Percentiles rank a stretch among this genome's conserved stretches.
phyloP scores from a whole-genome alignment of 139 green algal genomes.

The Gonium pectorale region DNA sequence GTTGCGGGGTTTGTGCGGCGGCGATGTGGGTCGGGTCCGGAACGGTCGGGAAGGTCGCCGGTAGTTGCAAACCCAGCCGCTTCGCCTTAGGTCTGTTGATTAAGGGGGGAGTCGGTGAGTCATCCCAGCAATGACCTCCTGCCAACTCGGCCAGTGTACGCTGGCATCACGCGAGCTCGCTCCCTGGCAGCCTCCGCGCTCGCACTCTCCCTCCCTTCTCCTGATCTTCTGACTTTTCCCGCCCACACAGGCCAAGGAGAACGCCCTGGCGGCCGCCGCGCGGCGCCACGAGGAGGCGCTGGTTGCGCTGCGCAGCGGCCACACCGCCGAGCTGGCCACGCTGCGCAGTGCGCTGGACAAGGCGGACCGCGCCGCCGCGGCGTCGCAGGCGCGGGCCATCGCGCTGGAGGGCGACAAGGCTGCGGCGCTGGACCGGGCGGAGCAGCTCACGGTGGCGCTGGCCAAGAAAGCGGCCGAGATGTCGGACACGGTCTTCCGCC shows the following conservation, averaged over 20 bases:
- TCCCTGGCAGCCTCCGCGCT: too few relatives aligned
- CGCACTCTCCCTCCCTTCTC: too few relatives aligned
- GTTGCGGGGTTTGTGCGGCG: too few relatives aligned
- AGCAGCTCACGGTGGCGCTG: slow-evolving; percentile 53
- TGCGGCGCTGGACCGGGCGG: neutral
- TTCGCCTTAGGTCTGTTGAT: too few relatives aligned
- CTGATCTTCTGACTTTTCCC: neutral
- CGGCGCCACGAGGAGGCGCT: slow-evolving; percentile 4
- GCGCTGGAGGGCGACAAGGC: slow-evolving; percentile 22
- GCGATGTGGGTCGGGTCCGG: too few relatives aligned
- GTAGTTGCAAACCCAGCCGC: too few relatives aligned
- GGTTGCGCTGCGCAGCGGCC: neutral
- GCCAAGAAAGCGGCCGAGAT: slow-evolving; percentile 59
- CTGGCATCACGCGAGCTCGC: too few relatives aligned
- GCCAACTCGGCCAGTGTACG: too few relatives aligned
- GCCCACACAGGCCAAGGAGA: neutral
- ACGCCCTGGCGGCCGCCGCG: slow-evolving; percentile 2
- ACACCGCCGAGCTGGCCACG: neutral
- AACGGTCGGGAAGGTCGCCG: too few relatives aligned
- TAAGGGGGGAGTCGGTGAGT: too few relatives aligned
- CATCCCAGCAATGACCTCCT: too few relatives aligned
- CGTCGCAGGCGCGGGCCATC: neutral
- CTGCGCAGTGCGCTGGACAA: neutral
- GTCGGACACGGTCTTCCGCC: slow-evolving; percentile 43
- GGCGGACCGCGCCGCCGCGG: neutral